Evolutionary conservation across 371 early-diverging fungal species (phyloP).

Genomic region (Massospora cicadina): DNA sequence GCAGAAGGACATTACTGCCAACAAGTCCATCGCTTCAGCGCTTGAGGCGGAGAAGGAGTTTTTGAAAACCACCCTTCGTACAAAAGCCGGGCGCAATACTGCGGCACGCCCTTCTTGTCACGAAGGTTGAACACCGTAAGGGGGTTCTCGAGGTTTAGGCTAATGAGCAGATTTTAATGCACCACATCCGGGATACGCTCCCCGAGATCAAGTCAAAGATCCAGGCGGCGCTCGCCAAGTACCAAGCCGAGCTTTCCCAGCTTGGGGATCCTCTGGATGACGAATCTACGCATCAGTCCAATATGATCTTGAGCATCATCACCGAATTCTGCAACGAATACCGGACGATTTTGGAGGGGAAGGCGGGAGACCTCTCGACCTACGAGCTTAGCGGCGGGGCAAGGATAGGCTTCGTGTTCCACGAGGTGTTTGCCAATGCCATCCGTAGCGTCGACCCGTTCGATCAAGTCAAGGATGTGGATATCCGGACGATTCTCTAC

Average conservation of each 20-base stretch:
- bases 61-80: slow-evolving; percentile 92
- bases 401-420: slow-evolving; percentile 95
- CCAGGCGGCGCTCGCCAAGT: slow-evolving; percentile 58
- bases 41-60: slow-evolving; percentile 75
- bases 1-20: slow-evolving; percentile 85
- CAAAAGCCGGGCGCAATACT: slow-evolving; percentile 86
- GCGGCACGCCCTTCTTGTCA: slow-evolving; percentile 96
- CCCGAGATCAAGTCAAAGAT: slow-evolving; percentile 97
- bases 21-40: slow-evolving; percentile 72
- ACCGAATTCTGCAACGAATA: slow-evolving; percentile 95
- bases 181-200: slow-evolving; percentile 87
- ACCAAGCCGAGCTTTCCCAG: slow-evolving; percentile 60
- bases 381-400: slow-evolving; percentile 96
- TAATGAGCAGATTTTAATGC: slow-evolving; percentile 70
- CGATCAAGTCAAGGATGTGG: slow-evolving; percentile 90
- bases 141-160: background rate
- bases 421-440: slow-evolving; percentile 86
- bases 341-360: slow-evolving; percentile 84
- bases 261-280: slow-evolving; percentile 84
- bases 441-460: slow-evolving; percentile 89
- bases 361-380: slow-evolving; percentile 73
- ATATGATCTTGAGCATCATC: slow-evolving; percentile 80
- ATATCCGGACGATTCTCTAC: slow-evolving; percentile 94
- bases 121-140: slow-evolving; percentile 80
- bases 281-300: slow-evolving; percentile 35